Evolutionary conservation across 345 rosid genomes (phyloP), one percentile per base, ranked within the genome.

Genomic region (Litchi chinensis): DNA sequence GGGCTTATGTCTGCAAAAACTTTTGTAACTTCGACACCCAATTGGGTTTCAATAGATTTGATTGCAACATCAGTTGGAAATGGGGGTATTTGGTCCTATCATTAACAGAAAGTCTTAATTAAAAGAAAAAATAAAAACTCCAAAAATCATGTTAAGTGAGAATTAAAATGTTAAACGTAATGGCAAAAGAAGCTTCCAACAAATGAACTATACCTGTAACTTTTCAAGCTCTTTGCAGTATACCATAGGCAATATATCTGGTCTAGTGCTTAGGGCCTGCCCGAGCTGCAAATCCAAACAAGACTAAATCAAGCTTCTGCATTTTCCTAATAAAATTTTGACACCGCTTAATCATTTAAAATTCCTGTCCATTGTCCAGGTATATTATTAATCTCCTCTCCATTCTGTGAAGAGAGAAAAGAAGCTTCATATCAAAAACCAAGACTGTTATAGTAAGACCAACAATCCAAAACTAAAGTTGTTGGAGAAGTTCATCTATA

Each of bases 221-320:
- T 96, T 93, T 26, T 93, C 89, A 85, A 96, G 99, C 88, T 96
- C 99, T 80, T 91, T 93, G 82, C 97, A 94, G 75, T 94, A 96
- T 39, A 94, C 82, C 57, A 89, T 76, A 11, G 99, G 93, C 83
- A 96, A 86, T 86, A 96, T 87, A 84, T 96, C 97, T 68, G 97
- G 90, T 83, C 98, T 94, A 16, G 97, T 96, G 90, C 98, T 94
- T 79, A 94, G 88, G 71, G 97, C 98, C 91, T 96, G 99, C 63
- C 98, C 98, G 15, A 96, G 96, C 99, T 94, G 97, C 73, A 75
- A 60, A 81, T 54, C 24, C 28, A 75, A 40, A 78, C 1, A 75
- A 81, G 16, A 70, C 62, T 70, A 63, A 64, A 43, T 12, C 70
- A 72, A 65, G 21, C 43, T 54, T 73, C 32, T 13, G 8, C 69